phyloP scores from a whole-genome alignment of 2,329 filamentous ascomycete species.

The Colletotrichum musae region DNA sequence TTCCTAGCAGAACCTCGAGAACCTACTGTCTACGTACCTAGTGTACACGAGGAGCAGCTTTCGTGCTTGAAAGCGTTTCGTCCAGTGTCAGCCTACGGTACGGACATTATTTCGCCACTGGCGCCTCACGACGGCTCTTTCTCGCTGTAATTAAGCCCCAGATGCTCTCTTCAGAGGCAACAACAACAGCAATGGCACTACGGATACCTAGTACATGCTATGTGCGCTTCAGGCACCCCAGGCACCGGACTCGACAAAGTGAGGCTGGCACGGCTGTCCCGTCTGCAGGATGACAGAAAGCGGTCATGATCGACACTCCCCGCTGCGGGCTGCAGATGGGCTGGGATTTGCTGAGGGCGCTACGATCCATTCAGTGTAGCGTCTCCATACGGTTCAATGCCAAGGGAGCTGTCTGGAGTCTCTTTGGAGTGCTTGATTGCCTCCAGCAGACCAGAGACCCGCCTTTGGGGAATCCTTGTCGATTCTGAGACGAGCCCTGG shows the following conservation, averaged over 20 bases:
- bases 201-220: too few relatives aligned
- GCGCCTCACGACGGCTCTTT: slow-evolving; percentile 51
- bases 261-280: slow-evolving; percentile 41
- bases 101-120: slow-evolving; percentile 9
- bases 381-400: slow-evolving; percentile 38
- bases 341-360: slow-evolving; percentile 38
- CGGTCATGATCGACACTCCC: slow-evolving; percentile 48
- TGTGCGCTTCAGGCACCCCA: slow-evolving; percentile 28
- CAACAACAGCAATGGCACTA: slow-evolving; percentile 25
- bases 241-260: slow-evolving; percentile 35
- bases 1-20: neutral
- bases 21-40: too few relatives aligned
- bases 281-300: slow-evolving; percentile 43
- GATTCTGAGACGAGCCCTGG: slow-evolving; percentile 53
- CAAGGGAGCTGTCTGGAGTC: slow-evolving; percentile 36
- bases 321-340: slow-evolving; percentile 44
- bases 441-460: slow-evolving; percentile 27
- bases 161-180: slow-evolving; percentile 23
- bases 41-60: neutral
- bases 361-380: slow-evolving; percentile 29
- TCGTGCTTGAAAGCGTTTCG: neutral
- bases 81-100: slow-evolving; percentile 14
- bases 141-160: slow-evolving; percentile 48
- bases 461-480: slow-evolving; percentile 51
- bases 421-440: slow-evolving; percentile 33